A percentile compares a stretch with the other conserved stretches of the same genome.
Conservation (phyloP, 2,329 filamentous ascomycete species). For the Elsinoe batatas region DNA sequence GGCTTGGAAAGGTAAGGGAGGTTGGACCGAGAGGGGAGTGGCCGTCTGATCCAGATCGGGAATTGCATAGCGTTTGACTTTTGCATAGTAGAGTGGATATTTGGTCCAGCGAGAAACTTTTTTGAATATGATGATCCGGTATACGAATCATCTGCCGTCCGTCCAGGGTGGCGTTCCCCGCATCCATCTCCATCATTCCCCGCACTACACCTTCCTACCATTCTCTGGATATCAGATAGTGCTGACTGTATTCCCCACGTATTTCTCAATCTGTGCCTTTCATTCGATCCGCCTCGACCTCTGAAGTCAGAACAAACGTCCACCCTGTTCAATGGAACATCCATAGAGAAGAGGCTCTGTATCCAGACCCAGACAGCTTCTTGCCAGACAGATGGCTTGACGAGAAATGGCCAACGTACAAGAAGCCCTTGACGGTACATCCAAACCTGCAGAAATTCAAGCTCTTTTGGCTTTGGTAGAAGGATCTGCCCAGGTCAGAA, state of each 20-base stretch:
- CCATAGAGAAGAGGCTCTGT: slow-evolving; percentile 42
- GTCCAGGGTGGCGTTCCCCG: background rate
- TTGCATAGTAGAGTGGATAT: background rate
- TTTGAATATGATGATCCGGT: no score
- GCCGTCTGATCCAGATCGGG: slow-evolving; percentile 39
- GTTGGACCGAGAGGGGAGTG: slow-evolving; percentile 69
- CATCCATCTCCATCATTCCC: background rate
- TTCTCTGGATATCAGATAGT: background rate
- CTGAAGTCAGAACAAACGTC: slow-evolving; percentile 32
- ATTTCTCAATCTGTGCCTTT: background rate
- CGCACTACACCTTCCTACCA: background rate
- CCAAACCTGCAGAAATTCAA: slow-evolving; percentile 46
- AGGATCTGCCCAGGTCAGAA: slow-evolving; percentile 36
- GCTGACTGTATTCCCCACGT: background rate
- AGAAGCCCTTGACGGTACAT: slow-evolving; percentile 41
- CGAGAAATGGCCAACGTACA: slow-evolving; percentile 43
- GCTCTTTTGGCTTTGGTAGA: slow-evolving; percentile 47
- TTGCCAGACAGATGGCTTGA: slow-evolving; percentile 46
- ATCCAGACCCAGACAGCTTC: slow-evolving; percentile 43
- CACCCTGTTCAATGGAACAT: slow-evolving; percentile 41
- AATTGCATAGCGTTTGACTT: background rate
- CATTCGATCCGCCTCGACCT: background rate
- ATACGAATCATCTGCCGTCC: background rate
- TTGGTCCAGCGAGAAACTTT: no score
- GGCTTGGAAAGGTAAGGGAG: slow-evolving; percentile 70